A percentile compares a stretch with the other conserved stretches of the same genome.
Conservation (phyloP, 257 asterid species). For the Petunia axillaris region DNA sequence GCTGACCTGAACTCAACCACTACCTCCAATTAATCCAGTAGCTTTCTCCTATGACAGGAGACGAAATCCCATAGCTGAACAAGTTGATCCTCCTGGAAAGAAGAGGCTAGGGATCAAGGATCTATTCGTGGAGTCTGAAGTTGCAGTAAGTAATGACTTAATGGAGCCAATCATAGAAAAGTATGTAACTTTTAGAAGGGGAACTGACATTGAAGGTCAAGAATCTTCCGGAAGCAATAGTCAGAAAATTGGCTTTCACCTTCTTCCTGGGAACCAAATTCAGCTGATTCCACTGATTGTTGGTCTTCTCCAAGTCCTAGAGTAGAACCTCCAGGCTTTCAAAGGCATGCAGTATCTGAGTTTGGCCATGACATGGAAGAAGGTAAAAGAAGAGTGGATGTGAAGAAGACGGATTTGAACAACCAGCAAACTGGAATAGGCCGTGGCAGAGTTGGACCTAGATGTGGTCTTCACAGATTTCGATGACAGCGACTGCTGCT, state of each 20-base stretch:
- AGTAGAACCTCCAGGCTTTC: constrained; percentile 45
- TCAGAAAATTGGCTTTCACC: constrained; percentile 57
- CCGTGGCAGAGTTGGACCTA: constrained; percentile 45
- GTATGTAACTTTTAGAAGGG: constrained; percentile 84
- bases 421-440: constrained; percentile 53
- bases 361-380: constrained; percentile 37
- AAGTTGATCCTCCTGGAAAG: constrained; percentile 36
- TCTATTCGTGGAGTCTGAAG: constrained; percentile 72
- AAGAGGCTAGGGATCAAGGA: constrained; percentile 44
- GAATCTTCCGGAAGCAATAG: constrained; percentile 92
- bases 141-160: constrained; percentile 59
- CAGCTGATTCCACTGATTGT: constrained; percentile 64
- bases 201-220: constrained; percentile 64
- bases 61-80: constrained; percentile 41
- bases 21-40: constrained; percentile 45
- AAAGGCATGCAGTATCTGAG: constrained; percentile 46
- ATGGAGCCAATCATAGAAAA: constrained; percentile 86
- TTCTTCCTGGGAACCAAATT: constrained; percentile 79
- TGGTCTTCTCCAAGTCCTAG: constrained; percentile 58
- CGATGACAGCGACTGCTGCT: constrained; percentile 34
- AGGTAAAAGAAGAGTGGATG: constrained; percentile 41
- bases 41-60: constrained; percentile 44
- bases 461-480: constrained; percentile 35
- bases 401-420: constrained; percentile 46
- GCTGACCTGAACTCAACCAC: constrained; percentile 91